A percentile compares a stretch with the other conserved stretches of the same genome.
Conservation (phyloP, 345 rosid genomes). For the Barbarea vulgaris region DNA sequence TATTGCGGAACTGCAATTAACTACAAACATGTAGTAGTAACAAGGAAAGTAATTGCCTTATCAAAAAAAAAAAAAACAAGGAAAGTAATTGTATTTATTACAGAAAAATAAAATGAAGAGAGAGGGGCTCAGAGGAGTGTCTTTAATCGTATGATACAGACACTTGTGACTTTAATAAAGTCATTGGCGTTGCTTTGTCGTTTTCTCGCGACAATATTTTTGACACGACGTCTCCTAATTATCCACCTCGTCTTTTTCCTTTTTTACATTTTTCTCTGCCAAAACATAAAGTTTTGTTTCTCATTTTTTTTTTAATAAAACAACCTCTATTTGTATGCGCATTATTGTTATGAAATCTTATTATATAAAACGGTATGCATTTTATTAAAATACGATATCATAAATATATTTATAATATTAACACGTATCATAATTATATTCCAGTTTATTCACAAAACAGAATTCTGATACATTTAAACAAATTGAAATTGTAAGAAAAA, state of each 20-base stretch:
- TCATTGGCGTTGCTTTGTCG: conserved; percentile 47
- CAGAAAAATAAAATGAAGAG: background rate
- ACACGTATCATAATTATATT: background rate
- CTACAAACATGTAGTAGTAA: conserved; percentile 15
- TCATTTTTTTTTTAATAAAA: background rate
- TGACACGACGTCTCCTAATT: conserved; percentile 45
- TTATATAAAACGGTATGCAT: background rate
- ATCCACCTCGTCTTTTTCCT: conserved; percentile 33
- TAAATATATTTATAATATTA: background rate
- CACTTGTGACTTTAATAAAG: conserved; percentile 48
- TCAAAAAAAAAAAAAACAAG: too few relatives aligned
- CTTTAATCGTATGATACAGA: conserved; percentile 45
- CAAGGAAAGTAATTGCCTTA: background rate
- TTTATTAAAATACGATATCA: background rate
- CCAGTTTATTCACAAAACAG: background rate
- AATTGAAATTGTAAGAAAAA: background rate
- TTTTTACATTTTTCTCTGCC: conserved; percentile 26
- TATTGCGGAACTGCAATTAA: background rate
- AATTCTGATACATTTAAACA: background rate
- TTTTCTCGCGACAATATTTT: conserved; percentile 38
- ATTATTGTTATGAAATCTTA: background rate
- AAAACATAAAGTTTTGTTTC: conserved; percentile 12
- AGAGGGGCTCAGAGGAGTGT: conserved; percentile 22
- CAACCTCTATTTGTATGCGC: background rate
- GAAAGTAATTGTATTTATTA: background rate